phyloP scores from a whole-genome alignment of 345 rosid genomes.

The Noccaea caerulescens region DNA sequence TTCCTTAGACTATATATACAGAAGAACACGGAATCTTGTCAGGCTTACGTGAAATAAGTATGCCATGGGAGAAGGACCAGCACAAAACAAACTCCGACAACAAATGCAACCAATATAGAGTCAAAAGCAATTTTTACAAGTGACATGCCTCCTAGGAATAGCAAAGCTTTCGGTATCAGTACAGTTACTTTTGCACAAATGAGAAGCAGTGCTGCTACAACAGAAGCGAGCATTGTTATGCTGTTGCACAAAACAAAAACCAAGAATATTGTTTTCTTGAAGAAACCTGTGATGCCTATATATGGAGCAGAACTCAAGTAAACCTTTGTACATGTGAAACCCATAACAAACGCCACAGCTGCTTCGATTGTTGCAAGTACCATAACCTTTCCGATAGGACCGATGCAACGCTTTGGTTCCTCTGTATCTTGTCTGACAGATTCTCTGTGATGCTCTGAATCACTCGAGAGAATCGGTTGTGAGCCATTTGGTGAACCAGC shows the following conservation, averaged over 20 bases:
- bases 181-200: not conserved
- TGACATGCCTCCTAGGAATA: not conserved
- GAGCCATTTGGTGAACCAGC: constrained; percentile 12
- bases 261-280: constrained; percentile 5
- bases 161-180: not conserved
- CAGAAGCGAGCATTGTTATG: constrained; percentile 1
- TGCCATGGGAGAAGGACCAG: constrained; percentile 14
- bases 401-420: too few species aligned
- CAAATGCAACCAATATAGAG: constrained; percentile 13
- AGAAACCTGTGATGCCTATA: not conserved
- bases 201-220: not conserved
- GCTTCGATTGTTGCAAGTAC: not conserved
- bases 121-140: not conserved
- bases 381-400: too few species aligned
- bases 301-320: not conserved
- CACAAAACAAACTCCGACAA: not conserved
- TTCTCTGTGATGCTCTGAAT: not conserved
- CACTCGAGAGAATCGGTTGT: constrained; percentile 6
- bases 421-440: not conserved
- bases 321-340: constrained; percentile 4
- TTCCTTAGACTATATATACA: too few species aligned
- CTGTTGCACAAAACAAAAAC: not conserved
- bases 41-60: too few species aligned
- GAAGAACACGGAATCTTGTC: too few species aligned
- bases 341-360: constrained; percentile 7